Evolutionary conservation across 2,329 filamentous ascomycete genomes (phyloP).

Genomic region (Colletotrichum godetiae): DNA sequence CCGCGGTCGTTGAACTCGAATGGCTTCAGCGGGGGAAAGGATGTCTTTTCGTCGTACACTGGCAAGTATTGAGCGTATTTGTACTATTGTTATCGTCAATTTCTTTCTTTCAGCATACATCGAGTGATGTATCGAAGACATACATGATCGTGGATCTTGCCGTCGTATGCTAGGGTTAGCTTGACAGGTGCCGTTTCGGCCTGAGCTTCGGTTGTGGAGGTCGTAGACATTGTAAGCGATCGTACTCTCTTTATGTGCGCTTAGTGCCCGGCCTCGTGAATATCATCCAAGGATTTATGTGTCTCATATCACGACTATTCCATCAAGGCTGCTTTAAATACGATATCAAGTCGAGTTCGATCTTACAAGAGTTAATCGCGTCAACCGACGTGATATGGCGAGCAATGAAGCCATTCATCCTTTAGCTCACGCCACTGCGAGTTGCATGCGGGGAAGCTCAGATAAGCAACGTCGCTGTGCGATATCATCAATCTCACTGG

Average conservation of each 20-base stretch:
- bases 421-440: neutral
- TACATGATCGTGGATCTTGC: constrained; percentile 18
- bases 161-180: constrained; percentile 23
- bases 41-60: constrained; percentile 46
- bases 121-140: neutral
- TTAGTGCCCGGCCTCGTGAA: too few species aligned
- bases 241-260: too few species aligned
- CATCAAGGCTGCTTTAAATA: neutral
- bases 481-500: neutral
- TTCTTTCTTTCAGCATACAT: rapidly evolving
- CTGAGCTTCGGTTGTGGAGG: constrained; percentile 75
- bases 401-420: neutral
- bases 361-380: neutral
- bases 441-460: neutral
- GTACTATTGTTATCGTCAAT: constrained; percentile 37
- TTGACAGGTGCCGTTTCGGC: neutral
- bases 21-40: constrained; percentile 43
- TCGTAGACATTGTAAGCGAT: constrained; percentile 77
- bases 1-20: constrained; percentile 47
- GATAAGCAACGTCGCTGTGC: neutral
- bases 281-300: too few species aligned
- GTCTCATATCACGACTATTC: neutral
- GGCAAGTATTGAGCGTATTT: constrained; percentile 47
- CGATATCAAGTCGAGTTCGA: neutral
- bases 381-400: constrained; percentile 8